Conservation (phyloP, 108 stramenopile species). For the Chaetoceros tenuissimus region DNA sequence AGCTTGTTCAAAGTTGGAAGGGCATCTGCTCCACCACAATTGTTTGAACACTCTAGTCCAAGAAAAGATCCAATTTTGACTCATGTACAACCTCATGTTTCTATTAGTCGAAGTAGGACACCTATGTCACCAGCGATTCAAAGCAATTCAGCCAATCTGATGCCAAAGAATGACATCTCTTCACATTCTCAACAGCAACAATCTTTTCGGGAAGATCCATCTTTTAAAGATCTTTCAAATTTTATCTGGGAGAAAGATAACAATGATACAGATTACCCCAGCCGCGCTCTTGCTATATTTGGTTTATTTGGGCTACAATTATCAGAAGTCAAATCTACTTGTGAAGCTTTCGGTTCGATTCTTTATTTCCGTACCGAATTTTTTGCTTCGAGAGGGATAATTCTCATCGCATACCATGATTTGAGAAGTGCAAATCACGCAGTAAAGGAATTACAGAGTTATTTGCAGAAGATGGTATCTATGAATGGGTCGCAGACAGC, state of each 20-base stretch:
- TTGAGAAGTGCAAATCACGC: conserved; percentile 71
- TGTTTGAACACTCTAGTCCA: background rate
- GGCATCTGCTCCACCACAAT: background rate
- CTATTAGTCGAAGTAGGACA: background rate
- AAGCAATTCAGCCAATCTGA: background rate
- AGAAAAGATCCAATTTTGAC: background rate
- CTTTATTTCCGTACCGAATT: conserved; percentile 74
- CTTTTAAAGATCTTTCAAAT: conserved; percentile 12
- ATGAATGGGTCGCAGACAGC: conserved; percentile 13
- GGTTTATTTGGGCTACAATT: conserved; percentile 32
- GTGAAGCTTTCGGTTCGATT: conserved; percentile 70
- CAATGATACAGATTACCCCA: conserved; percentile 14
- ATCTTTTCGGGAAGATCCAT: background rate
- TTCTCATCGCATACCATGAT: conserved; percentile 78
- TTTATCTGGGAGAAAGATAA: conserved; percentile 38
- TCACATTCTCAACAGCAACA: background rate
- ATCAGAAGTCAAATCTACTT: conserved; percentile 53
- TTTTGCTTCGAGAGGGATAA: conserved; percentile 52
- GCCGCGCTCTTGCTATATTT: conserved; percentile 62
- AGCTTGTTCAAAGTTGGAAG: background rate
- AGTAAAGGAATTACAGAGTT: conserved; percentile 49
- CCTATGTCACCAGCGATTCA: background rate
- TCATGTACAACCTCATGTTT: background rate
- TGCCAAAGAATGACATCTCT: no score
- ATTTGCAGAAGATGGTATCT: conserved; percentile 12